phyloP scores from a whole-genome alignment of 2,329 filamentous ascomycete species.

The Proliferodiscus dingleyae region DNA sequence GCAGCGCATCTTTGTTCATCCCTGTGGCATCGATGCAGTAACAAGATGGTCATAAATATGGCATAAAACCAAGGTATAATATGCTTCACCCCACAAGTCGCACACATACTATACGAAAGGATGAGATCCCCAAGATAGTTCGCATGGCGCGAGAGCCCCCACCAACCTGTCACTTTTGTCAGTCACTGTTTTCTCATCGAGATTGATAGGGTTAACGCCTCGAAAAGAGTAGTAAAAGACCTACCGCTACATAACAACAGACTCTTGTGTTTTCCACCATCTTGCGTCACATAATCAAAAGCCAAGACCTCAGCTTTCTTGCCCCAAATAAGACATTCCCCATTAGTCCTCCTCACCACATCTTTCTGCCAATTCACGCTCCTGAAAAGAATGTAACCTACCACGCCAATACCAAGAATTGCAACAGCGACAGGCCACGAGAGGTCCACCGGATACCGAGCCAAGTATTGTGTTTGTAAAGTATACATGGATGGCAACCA shows the following conservation, averaged over 20 bases:
- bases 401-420: constrained; percentile 30
- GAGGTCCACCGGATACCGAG: constrained; percentile 36
- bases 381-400: constrained; percentile 41
- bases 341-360: constrained; percentile 35
- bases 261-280: constrained; percentile 37
- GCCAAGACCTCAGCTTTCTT: constrained; percentile 35
- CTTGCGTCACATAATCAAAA: constrained; percentile 37
- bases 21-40: constrained; percentile 41
- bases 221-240: too few relatives aligned
- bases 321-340: constrained; percentile 41
- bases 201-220: too few relatives aligned
- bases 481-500: constrained; percentile 44
- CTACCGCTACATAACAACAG: constrained; percentile 30
- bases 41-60: constrained; percentile 40
- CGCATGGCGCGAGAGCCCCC: constrained; percentile 37
- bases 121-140: constrained; percentile 39
- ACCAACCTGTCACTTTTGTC: constrained; percentile 32
- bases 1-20: constrained; percentile 41
- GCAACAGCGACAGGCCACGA: constrained; percentile 22
- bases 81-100: constrained; percentile 35
- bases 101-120: constrained; percentile 39
- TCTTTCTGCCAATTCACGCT: constrained; percentile 43
- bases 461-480: constrained; percentile 43
- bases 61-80: constrained; percentile 42
- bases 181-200: too few relatives aligned